Evolutionary conservation across 192 early-diverging fungal species (phyloP).

Genomic region (Rhizoclosmatium sp.): DNA sequence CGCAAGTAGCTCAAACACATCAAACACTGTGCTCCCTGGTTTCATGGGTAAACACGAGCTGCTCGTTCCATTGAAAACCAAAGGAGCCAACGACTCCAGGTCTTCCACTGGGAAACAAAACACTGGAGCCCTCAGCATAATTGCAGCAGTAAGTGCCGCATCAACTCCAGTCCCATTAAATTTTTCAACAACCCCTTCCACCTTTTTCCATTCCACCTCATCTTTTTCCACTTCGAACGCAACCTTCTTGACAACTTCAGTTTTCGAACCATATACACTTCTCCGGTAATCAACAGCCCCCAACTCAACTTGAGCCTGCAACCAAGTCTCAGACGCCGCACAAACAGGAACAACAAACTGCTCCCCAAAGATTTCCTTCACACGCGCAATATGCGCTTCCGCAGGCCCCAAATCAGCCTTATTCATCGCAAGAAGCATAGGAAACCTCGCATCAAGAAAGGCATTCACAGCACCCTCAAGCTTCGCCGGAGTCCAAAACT

Average conservation of each 20-base stretch:
- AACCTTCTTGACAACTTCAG: neutral
- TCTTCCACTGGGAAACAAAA: constrained; percentile 38
- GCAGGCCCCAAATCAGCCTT: constrained; percentile 35
- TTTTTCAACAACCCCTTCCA: constrained; percentile 2
- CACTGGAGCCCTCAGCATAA: constrained; percentile 38
- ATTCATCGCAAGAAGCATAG: constrained; percentile 40
- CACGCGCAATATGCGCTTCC: constrained; percentile 19
- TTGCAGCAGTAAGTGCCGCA: constrained; percentile 35
- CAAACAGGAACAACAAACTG: constrained; percentile 36
- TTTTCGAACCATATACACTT: constrained; percentile 2
- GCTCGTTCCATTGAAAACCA: neutral
- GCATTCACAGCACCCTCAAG: constrained; percentile 26
- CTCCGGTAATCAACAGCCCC: constrained; percentile 17
- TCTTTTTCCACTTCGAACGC: neutral
- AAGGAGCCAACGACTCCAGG: constrained; percentile 8
- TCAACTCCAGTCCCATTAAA: constrained; percentile 32
- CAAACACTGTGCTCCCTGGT: constrained; percentile 38
- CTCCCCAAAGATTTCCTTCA: constrained; percentile 16
- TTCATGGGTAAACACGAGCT: constrained; percentile 32
- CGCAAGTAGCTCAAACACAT: constrained; percentile 31
- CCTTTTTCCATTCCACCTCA: constrained; percentile 10
- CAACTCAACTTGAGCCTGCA: constrained; percentile 15
- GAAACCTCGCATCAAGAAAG: constrained; percentile 39
- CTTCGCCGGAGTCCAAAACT: constrained; percentile 17
- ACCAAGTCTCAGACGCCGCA: constrained; percentile 37